Percentiles rank a stretch among this genome's conserved stretches.
Conservation (phyloP, 768 basidiomycete species). For the Hygrocybe punicea region DNA sequence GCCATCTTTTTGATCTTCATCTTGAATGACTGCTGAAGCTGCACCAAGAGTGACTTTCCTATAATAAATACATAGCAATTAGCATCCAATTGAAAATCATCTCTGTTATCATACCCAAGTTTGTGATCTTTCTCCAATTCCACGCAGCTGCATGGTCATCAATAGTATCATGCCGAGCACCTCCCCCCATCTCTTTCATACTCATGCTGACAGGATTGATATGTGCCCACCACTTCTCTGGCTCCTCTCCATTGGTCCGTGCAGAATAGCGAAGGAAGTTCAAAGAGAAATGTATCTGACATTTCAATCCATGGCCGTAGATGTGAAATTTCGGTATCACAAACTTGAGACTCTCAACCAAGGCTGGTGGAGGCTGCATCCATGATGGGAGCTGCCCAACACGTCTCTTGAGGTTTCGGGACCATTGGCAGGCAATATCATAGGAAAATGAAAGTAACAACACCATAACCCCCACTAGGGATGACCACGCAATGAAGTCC, state of each 20-base stretch:
- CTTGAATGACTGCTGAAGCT: background rate
- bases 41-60: background rate
- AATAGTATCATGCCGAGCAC: conserved; percentile 20
- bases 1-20: background rate
- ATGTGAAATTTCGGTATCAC: conserved; percentile 15
- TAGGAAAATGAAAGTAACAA: conserved; percentile 23
- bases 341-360: background rate
- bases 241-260: conserved; percentile 29
- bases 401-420: conserved; percentile 1
- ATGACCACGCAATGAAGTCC: conserved; percentile 25
- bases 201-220: conserved; percentile 25
- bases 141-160: conserved; percentile 27
- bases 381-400: conserved; percentile 2
- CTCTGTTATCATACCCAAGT: conserved; percentile 3
- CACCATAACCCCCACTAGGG: conserved; percentile 3
- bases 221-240: conserved; percentile 24
- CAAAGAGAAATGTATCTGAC: conserved; percentile 13
- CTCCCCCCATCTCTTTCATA: conserved; percentile 32
- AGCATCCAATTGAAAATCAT: background rate
- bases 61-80: background rate
- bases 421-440: conserved; percentile 30
- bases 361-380: background rate
- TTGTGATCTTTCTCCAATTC: conserved; percentile 22
- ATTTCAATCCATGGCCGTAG: conserved; percentile 12
- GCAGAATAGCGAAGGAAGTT: conserved; percentile 22